Evolutionary conservation across 257 asterid genomes (phyloP), one percentile per base, ranked within the genome.

Genomic region (Jaltomata sinuosa): DNA sequence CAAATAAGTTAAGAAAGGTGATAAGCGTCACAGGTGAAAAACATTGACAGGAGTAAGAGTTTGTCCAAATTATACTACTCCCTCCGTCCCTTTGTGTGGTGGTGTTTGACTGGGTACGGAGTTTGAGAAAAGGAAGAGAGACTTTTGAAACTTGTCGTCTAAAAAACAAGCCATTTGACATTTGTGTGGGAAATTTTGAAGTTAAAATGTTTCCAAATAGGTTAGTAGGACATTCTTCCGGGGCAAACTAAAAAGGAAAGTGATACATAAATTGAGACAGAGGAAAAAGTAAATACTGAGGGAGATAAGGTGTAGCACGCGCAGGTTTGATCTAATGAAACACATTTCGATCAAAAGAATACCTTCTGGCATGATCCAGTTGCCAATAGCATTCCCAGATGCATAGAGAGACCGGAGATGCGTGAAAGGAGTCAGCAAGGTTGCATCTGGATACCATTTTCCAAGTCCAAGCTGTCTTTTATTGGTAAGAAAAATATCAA

Each of bases 381-480:
- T 59, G 59, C 84, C 55, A 27, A 59, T 81, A 81, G 61, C 45
- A 10, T 76, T 81, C 38, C 54, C 72, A 32, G 59, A 81, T 59
- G 40, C n/a, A 81, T 81, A 81, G 22, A 81, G 84, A 81, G 84
- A 59, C 36, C 1, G 54, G 21, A 55, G 72, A 59, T 15, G 40
- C 5, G 22, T 59, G 57, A 59, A 59, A 38, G 7, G 45, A 59
- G 76, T 36, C 54, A 57, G 59, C 29, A 64, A 59, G 25, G 4
- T 59, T 40, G 84, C 84, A 81, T 81, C 38, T 36, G 57, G 76
- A 81, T 81, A 27, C 45, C 84, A 81, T 59, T 22, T 81, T 59
- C 84, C 84, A 81, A 81, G 84, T 40, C 72, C 84, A 81, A 81
- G 84, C 40, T 81, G 16, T 18, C 84, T 81, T 81, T 76, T 27